Evolutionary conservation across 345 rosid genomes (phyloP).

Genomic region (Adansonia digitata): DNA sequence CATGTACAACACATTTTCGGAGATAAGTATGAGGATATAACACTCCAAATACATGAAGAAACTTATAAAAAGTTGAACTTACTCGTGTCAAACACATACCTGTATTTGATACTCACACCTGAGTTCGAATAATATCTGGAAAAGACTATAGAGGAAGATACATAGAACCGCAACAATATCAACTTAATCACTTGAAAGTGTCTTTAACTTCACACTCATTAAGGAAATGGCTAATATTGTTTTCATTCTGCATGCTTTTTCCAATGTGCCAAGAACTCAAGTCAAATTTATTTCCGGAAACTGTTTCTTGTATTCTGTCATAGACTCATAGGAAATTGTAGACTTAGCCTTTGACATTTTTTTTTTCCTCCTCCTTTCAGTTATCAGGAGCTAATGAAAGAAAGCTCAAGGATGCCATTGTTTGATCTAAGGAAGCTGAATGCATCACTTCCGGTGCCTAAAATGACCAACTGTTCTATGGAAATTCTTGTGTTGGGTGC

Average conservation of each 20-base stretch:
- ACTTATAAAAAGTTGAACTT: too few species aligned
- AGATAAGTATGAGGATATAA: too few species aligned
- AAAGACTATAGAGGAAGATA: neutral
- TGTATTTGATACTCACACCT: too few species aligned
- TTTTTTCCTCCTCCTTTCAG: slow-evolving; percentile 36
- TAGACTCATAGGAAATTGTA: neutral
- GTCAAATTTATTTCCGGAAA: neutral
- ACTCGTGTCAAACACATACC: too few species aligned
- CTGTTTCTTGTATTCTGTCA: neutral
- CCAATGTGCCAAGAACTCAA: neutral
- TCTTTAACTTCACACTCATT: neutral
- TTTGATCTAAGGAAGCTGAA: slow-evolving; percentile 86
- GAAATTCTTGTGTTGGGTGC: slow-evolving; percentile 72
- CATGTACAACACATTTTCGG: too few species aligned
- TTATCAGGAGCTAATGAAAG: slow-evolving; percentile 72
- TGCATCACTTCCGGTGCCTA: slow-evolving; percentile 79
- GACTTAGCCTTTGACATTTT: slow-evolving; percentile 1
- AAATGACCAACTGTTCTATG: slow-evolving; percentile 39
- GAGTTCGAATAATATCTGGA: neutral
- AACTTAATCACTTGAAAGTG: neutral
- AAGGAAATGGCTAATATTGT: neutral
- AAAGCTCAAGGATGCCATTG: slow-evolving; percentile 68
- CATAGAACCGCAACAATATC: neutral
- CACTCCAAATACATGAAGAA: too few species aligned
- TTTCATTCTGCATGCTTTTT: neutral